Percentiles rank a stretch among this genome's conserved stretches.
Conservation (phyloP, 805 yeast species). For the Saccharomycopsis guyanensis region DNA sequence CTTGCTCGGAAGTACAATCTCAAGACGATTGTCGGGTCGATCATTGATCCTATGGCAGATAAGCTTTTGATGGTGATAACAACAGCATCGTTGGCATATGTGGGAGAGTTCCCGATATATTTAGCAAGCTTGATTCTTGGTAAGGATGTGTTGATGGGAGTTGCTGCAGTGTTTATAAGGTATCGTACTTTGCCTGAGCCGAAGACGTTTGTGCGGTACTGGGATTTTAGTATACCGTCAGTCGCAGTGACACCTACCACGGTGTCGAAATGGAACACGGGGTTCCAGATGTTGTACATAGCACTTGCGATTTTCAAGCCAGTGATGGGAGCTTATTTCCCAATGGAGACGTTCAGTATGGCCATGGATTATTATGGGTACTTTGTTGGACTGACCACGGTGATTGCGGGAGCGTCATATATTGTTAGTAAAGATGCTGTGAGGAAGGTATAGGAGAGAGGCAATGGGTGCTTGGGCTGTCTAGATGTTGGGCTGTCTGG, state of each 20-base stretch:
- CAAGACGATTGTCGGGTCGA: constrained; percentile 79
- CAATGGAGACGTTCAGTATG: constrained; percentile 25
- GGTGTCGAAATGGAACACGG: constrained; percentile 84
- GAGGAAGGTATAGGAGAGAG: too few species aligned
- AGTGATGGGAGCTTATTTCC: constrained; percentile 28
- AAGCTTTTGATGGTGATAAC: constrained; percentile 82
- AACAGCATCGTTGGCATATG: constrained; percentile 61
- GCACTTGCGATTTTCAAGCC: constrained; percentile 56
- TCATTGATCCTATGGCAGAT: constrained; percentile 94
- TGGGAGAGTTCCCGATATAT: constrained; percentile 62
- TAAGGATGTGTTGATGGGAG: constrained; percentile 66
- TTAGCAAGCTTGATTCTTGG: constrained; percentile 71
- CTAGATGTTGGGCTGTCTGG: too few species aligned
- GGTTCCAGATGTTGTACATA: constrained; percentile 84
- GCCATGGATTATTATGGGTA: constrained; percentile 37
- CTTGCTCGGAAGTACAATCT: constrained; percentile 76
- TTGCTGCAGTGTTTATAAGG: constrained; percentile 66
- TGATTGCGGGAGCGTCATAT: constrained; percentile 73
- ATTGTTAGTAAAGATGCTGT: constrained; percentile 64
- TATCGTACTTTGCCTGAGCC: constrained; percentile 71
- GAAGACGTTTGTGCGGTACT: constrained; percentile 58
- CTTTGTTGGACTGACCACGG: constrained; percentile 62
- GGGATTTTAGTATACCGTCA: constrained; percentile 74
- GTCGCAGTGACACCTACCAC: constrained; percentile 84
- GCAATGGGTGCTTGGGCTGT: too few species aligned